phyloP scores from a whole-genome alignment of 768 basidiomycete genomes.

The Xerocomus brunneocitrinus region DNA sequence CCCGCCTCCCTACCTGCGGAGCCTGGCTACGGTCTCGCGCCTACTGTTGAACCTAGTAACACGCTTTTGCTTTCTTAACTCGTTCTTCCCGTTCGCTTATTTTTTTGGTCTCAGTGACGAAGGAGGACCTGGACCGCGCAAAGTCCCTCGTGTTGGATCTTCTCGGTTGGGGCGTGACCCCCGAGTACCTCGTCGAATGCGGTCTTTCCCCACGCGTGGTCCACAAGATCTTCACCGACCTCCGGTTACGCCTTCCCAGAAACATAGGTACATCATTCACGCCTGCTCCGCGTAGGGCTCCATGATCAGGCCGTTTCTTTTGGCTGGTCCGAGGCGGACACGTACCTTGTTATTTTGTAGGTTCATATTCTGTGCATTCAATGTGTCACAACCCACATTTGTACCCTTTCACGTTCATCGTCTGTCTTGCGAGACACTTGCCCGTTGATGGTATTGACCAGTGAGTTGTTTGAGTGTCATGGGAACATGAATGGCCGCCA shows the following conservation, averaged over 20 bases:
- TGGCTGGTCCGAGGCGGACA: not conserved
- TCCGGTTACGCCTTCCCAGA: conserved; percentile 33
- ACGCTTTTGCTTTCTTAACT: not conserved
- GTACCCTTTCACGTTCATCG: not conserved
- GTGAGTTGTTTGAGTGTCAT: not conserved
- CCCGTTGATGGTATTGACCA: not conserved
- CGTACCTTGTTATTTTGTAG: not conserved
- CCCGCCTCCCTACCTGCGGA: not conserved
- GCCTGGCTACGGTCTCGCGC: not conserved
- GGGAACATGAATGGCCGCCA: not conserved
- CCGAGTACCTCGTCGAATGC: conserved; percentile 43
- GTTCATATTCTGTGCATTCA: not conserved
- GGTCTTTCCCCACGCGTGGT: conserved; percentile 40
- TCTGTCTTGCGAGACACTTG: not conserved
- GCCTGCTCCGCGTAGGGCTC: not conserved
- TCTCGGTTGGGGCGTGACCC: conserved; percentile 50
- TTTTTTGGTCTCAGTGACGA: conserved; percentile 32
- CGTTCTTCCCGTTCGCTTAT: not conserved
- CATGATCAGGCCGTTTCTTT: not conserved
- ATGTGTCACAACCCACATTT: not conserved
- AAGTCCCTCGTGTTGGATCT: conserved; percentile 50
- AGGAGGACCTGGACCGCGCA: conserved; percentile 39
- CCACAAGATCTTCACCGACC: conserved; percentile 36
- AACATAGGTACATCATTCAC: not conserved
- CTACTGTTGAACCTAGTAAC: conserved; percentile 8